Evolutionary conservation across 2,329 filamentous ascomycete species (phyloP), one percentile per base, ranked within the genome.

Genomic region (Aspergillus calidoustus): DNA sequence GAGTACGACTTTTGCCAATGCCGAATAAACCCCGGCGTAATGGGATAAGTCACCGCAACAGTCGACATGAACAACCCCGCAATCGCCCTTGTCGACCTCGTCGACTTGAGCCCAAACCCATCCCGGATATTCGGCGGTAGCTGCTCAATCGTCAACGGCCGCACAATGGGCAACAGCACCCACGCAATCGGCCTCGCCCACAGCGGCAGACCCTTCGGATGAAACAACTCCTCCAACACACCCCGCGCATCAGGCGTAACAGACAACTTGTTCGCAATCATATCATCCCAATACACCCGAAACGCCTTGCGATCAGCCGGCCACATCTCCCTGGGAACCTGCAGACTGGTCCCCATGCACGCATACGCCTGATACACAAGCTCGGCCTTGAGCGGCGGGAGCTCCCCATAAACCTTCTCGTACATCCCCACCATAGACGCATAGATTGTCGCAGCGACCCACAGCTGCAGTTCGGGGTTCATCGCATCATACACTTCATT

Each of bases 381-480:
- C 28, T 63, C 61, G 3, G 61, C 61, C 4, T 30, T 41, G 7
- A 48, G 48, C 41, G 52, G 41, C 43, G 53, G 53, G 25, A 57
- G 9, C 17, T 46, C 43, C 3, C 54, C 54, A 25, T 57, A 57
- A 17, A 49, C 54, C 30, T 48, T 46, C 54, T 57, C 44, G 7
- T 57, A 57, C 54, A 57, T 57, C 1, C 54, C 44, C n/a, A 57
- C 54, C 54, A 57, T 49, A 1, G 8, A 30, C 4, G 41, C 53
- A 19, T 34, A 41, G 25, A 52, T 52, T 6, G 77, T 79, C 2
- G 77, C 73, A 1, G 77, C 76, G 19, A 78, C 76, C 78, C 76
- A 79, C 44, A 75, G 69, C 65, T 79, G 77, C n/a, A 79, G 71
- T 25, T 71, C 64, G 7, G 76, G 72, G 59, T 79, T 75, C 51